Conservation (phyloP, 208 protist species). For the Vickermania spadyakhi region DNA sequence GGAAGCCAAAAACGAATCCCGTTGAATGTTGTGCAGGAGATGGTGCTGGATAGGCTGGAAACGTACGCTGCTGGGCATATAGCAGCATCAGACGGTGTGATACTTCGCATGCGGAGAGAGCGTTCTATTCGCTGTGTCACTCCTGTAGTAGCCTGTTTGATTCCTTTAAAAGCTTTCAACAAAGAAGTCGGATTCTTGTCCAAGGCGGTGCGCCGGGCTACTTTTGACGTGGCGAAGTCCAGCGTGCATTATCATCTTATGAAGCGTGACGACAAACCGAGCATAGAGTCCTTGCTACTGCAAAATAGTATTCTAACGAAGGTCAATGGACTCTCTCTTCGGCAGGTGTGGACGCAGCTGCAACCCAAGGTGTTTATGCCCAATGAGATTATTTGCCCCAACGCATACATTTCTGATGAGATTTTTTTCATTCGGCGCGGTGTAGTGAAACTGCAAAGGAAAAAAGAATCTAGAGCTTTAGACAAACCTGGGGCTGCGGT, state of each 20-base stretch:
- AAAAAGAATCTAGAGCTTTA: neutral
- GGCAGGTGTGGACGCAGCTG: conserved; percentile 29
- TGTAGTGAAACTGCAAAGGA: conserved; percentile 9
- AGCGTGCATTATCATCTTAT: neutral
- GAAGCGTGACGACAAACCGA: conserved; percentile 15
- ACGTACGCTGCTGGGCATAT: conserved; percentile 38
- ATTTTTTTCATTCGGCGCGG: conserved; percentile 55
- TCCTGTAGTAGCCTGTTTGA: conserved; percentile 24
- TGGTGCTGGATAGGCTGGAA: conserved; percentile 21
- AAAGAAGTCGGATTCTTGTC: neutral
- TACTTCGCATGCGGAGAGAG: conserved; percentile 29
- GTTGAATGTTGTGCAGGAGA: conserved; percentile 10
- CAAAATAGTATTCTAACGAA: conserved; percentile 31
- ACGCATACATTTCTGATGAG: conserved; percentile 43
- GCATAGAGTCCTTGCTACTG: conserved; percentile 18
- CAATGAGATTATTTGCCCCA: conserved; percentile 36
- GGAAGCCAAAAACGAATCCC: conserved; percentile 3
- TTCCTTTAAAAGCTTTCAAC: conserved; percentile 16
- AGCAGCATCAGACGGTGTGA: conserved; percentile 38
- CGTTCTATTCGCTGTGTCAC: conserved; percentile 47
- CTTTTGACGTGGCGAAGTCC: neutral
- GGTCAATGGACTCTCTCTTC: conserved; percentile 19
- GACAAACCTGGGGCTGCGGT: conserved; percentile 12
- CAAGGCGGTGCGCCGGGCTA: neutral
- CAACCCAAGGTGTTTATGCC: conserved; percentile 28